Conservation (phyloP, 1,284 basidiomycete species). For the Ustilago esculenta region DNA sequence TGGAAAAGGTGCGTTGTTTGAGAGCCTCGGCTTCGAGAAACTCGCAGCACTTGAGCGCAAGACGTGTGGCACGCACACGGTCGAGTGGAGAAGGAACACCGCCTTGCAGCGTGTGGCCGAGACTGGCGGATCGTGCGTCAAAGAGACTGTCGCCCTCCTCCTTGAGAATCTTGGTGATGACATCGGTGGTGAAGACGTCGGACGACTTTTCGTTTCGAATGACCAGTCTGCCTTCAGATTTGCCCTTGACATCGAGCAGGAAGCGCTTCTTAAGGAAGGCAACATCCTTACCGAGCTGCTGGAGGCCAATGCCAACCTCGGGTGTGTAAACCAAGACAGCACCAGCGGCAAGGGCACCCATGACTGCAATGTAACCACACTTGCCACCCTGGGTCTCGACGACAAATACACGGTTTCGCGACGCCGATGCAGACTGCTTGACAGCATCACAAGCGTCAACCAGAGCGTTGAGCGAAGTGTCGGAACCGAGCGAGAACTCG, state of each 20-base stretch:
- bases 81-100: conserved; percentile 93
- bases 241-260: conserved; percentile 84
- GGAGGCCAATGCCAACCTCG: conserved; percentile 85
- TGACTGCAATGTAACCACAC: conserved; percentile 92
- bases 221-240: conserved; percentile 89
- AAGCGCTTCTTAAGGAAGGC: conserved; percentile 89
- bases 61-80: conserved; percentile 86
- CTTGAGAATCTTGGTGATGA: conserved; percentile 91
- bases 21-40: conserved; percentile 87
- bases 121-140: conserved; percentile 89
- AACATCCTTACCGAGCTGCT: conserved; percentile 83
- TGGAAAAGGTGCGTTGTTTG: conserved; percentile 43
- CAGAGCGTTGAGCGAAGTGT: conserved; percentile 95
- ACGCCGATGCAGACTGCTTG: conserved; percentile 95
- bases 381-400: conserved; percentile 97
- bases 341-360: conserved; percentile 93
- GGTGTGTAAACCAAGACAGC: conserved; percentile 94
- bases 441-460: conserved; percentile 97
- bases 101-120: conserved; percentile 96
- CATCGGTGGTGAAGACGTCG: conserved; percentile 86
- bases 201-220: conserved; percentile 84
- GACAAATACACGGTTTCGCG: conserved; percentile 93
- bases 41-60: conserved; percentile 89
- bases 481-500: conserved; percentile 92
- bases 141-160: conserved; percentile 92